Evolutionary conservation across 2,329 filamentous ascomycete species (phyloP).

Genomic region (Fusarium newnesense): DNA sequence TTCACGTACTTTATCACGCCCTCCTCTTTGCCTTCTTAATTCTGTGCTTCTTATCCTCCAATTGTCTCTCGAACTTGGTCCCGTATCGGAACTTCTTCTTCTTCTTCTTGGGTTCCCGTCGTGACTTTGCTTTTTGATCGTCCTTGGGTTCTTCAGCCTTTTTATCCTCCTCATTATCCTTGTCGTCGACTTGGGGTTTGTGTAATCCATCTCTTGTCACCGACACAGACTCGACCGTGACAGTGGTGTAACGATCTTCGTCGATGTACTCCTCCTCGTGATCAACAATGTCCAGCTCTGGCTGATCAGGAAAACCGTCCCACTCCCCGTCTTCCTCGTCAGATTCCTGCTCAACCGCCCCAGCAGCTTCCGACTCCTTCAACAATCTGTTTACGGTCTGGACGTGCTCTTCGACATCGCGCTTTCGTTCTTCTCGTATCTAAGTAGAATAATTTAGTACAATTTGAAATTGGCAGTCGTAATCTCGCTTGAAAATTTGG

Average conservation of each 20-base stretch:
- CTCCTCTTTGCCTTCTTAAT: slow-evolving; percentile 60
- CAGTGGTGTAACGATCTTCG: slow-evolving; percentile 94
- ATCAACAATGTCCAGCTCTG: slow-evolving; percentile 67
- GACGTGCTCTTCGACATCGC: slow-evolving; percentile 85
- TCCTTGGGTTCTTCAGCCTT: slow-evolving; percentile 43
- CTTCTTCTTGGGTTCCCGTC: slow-evolving; percentile 73
- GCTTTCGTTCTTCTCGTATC: slow-evolving; percentile 85
- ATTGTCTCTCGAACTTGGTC: slow-evolving; percentile 83
- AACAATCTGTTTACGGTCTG: slow-evolving; percentile 78
- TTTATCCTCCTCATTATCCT: slow-evolving; percentile 52
- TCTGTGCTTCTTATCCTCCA: slow-evolving; percentile 76
- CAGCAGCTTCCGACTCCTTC: slow-evolving; percentile 63
- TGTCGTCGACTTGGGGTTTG: slow-evolving; percentile 56
- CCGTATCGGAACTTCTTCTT: slow-evolving; percentile 96
- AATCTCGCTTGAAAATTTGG: not conserved
- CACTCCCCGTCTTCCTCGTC: slow-evolving; percentile 66
- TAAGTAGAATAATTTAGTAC: slow-evolving; percentile 52
- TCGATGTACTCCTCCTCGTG: slow-evolving; percentile 95
- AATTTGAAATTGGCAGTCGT: not conserved
- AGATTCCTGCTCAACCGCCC: slow-evolving; percentile 54
- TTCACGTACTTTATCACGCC: slow-evolving; percentile 7
- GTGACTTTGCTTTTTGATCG: slow-evolving; percentile 46
- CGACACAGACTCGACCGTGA: slow-evolving; percentile 90
- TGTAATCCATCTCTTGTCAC: slow-evolving; percentile 79
- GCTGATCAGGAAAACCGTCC: slow-evolving; percentile 70